Evolutionary conservation across 495 filamentous ascomycete genomes (phyloP), one percentile per base, ranked within the genome.

Genomic region (Penicillium roqueforti): DNA sequence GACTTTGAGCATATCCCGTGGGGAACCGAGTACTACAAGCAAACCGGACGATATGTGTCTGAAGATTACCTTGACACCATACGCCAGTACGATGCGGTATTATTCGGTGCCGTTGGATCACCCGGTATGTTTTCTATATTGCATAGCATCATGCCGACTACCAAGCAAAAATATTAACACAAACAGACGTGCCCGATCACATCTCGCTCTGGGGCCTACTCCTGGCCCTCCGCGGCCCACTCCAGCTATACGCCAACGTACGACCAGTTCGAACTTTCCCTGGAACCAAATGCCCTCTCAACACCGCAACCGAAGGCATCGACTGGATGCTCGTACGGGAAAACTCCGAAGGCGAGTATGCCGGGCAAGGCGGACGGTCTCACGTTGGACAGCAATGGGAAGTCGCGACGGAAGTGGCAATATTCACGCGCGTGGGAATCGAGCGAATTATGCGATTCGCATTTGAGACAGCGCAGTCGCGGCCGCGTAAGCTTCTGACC

Each of bases 271-370:
- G 62, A n/a, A 59, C 73, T 36, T 67, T 80, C 50, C 70, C 68
- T 6, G 76, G 76, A 19, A 73, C 67, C 3, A 65, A 63, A 31
- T 74, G 73, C 9, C 75, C 76, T 1, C 68, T 79, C 13, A 64
- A 63, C 44, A 71, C 70, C 29, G 55, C 61, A 26, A 58, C 58
- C 1, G 53, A 64, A 4, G 65, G 69, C 29, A 66, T 80, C 6
- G 74, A 79, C 53, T 79, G 76, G 77, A 68, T 78, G 16, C 72
- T 80, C 8, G 64, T 80, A 3, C 73, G 77, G 5, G 77, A 80
- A 53, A 80, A 80, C 60, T 69, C 58, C 6, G 77, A 80, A 59
- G 77, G 77, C 49, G 76, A 79, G 54, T 79, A 79, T 39, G 68
- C 75, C 0, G 77, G 76, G 4, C 77, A 80, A 47, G 77, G 77